Percentiles rank a stretch among this genome's conserved stretches.
Conservation (phyloP, 1,284 basidiomycete genomes). For the Xerocomus minutiporus region DNA sequence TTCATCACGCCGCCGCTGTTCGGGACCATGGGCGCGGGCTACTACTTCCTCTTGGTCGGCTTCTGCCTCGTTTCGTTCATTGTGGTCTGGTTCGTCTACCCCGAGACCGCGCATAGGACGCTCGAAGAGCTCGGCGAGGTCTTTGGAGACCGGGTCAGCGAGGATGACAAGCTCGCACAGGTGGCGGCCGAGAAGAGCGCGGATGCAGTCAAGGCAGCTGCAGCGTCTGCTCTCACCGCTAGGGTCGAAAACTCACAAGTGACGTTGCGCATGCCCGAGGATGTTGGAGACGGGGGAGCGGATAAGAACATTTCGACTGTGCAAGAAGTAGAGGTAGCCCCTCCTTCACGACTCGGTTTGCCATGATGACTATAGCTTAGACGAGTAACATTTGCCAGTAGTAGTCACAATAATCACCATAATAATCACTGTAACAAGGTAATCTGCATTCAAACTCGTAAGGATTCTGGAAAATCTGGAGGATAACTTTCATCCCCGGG, state of each 20-base stretch:
- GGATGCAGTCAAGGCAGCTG: constrained; percentile 6
- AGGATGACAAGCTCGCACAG: constrained; percentile 23
- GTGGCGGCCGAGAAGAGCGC: constrained; percentile 16
- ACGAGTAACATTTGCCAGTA: constrained; percentile 2
- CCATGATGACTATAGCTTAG: constrained; percentile 1
- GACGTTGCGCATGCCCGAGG: constrained; percentile 24
- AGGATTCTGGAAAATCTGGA: constrained; percentile 42
- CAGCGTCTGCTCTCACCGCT: constrained; percentile 13
- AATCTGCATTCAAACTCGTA: constrained; percentile 30
- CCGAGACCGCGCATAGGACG: constrained; percentile 41
- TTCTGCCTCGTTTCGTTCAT: constrained; percentile 43
- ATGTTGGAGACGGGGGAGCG: constrained; percentile 7
- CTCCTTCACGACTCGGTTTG: constrained; percentile 7
- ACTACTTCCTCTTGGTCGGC: constrained; percentile 48
- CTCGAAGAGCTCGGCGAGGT: constrained; percentile 49
- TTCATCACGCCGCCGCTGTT: constrained; percentile 53
- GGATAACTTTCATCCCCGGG: constrained; percentile 42
- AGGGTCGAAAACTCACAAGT: constrained; percentile 23
- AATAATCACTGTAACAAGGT: neutral
- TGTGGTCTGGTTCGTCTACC: constrained; percentile 46
- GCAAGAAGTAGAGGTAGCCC: constrained; percentile 17
- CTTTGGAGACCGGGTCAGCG: constrained; percentile 40
- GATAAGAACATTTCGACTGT: constrained; percentile 18
- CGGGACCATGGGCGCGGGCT: constrained; percentile 39
- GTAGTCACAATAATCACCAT: neutral